A percentile compares a stretch with the other conserved stretches of the same genome.
Evolutionary conservation across 2,329 filamentous ascomycete genomes (phyloP).

Genomic region (Nemania diffusa): DNA sequence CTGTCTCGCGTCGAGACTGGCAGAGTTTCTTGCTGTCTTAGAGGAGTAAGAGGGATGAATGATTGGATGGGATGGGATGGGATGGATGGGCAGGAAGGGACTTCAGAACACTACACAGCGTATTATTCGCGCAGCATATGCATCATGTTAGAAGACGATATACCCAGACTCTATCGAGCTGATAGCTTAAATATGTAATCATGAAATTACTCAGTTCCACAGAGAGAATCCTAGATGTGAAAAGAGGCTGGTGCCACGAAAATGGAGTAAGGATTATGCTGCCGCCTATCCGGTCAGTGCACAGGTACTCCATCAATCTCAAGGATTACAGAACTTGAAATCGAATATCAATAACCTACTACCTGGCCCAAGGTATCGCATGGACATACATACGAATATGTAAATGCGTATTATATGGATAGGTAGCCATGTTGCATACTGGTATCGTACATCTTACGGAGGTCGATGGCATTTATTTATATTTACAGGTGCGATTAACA

Average conservation of each 20-base stretch:
- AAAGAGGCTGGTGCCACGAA: background rate
- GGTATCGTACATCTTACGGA: too few relatives aligned
- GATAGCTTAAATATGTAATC: constrained; percentile 20
- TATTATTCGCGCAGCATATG: constrained; percentile 23
- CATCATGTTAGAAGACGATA: constrained; percentile 32
- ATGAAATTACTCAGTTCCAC: constrained; percentile 9
- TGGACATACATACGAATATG: too few relatives aligned
- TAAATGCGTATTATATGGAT: too few relatives aligned
- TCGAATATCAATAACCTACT: too few relatives aligned
- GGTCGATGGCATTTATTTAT: too few relatives aligned
- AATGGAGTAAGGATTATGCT: background rate
- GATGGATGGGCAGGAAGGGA: constrained; percentile 15
- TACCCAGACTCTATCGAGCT: constrained; percentile 16
- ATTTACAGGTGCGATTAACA: too few relatives aligned
- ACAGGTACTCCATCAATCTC: too few relatives aligned
- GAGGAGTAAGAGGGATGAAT: constrained; percentile 1
- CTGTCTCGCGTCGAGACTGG: background rate
- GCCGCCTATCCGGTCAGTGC: too few relatives aligned
- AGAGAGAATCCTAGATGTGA: background rate
- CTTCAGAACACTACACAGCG: constrained; percentile 5
- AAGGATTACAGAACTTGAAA: too few relatives aligned
- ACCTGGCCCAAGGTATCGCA: too few relatives aligned
- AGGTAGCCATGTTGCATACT: too few relatives aligned
- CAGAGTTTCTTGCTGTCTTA: background rate
- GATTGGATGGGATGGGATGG: constrained; percentile 4